These are phyloP conservation scores for Aquilaria sinensis DNA, from an alignment of 345 rosid species.

Conservation along the genomic window DNA sequence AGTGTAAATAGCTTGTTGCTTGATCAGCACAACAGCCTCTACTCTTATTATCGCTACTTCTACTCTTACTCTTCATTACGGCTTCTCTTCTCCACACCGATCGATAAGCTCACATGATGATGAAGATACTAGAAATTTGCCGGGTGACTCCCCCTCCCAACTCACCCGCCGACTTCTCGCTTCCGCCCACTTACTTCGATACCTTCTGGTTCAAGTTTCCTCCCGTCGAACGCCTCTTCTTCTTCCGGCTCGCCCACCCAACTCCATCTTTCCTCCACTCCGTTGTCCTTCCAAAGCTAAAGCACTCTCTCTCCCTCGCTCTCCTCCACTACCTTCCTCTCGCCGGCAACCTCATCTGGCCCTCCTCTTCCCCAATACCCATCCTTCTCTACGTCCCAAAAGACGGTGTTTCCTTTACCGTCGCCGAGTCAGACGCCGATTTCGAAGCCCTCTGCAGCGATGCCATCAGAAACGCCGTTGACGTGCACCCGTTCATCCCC, in stretches of 20 bases:
- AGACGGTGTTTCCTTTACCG: constrained; percentile 25
- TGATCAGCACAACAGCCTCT: too few species aligned
- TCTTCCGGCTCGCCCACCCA: constrained; percentile 19
- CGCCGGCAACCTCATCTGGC: constrained; percentile 20
- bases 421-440: constrained; percentile 31
- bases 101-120: neutral
- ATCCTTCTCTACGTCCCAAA: constrained; percentile 15
- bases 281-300: constrained; percentile 19
- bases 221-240: constrained; percentile 28
- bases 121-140: constrained; percentile 18
- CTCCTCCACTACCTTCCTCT: constrained; percentile 27
- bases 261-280: constrained; percentile 15
- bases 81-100: too few species aligned
- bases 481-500: constrained; percentile 28
- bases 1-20: too few species aligned
- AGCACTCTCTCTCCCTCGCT: constrained; percentile 19
- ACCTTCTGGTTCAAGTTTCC: constrained; percentile 17
- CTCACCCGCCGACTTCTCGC: constrained; percentile 14
- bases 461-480: constrained; percentile 13
- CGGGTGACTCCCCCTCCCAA: constrained; percentile 17
- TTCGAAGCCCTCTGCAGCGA: constrained; percentile 19
- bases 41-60: too few species aligned
- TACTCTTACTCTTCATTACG: too few species aligned
- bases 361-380: constrained; percentile 4
- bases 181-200: constrained; percentile 29